Conservation (phyloP, 2,329 filamentous ascomycete genomes). For the Sphaerulina vaccinii region DNA sequence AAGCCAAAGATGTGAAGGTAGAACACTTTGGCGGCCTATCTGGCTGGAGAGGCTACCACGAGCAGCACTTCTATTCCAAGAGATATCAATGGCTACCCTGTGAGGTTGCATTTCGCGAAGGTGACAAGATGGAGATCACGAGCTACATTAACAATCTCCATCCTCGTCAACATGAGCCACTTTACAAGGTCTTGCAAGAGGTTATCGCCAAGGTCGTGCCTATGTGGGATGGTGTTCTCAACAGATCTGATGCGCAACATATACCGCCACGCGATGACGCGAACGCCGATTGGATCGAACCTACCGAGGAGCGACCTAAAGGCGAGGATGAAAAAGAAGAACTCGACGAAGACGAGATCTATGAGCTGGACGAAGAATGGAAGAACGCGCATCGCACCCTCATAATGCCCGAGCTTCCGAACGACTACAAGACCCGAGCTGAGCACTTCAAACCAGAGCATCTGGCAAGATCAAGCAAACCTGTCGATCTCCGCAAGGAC, state of each 20-base stretch:
- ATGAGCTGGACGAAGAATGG: conserved; percentile 15
- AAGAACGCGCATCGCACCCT: conserved; percentile 9
- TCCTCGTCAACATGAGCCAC: conserved; percentile 21
- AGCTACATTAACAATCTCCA: conserved; percentile 38
- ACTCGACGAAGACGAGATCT: conserved; percentile 13
- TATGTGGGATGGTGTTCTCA: conserved; percentile 31
- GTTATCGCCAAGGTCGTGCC: conserved; percentile 30
- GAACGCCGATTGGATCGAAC: conserved; percentile 13
- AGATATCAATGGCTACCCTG: conserved; percentile 35
- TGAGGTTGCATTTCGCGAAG: conserved; percentile 24
- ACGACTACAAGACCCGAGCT: conserved; percentile 4
- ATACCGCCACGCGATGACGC: conserved; percentile 5
- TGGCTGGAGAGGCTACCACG: neutral
- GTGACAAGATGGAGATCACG: conserved; percentile 23
- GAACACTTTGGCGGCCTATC: conserved; percentile 2
- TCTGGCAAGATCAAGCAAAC: neutral
- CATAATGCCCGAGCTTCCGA: conserved; percentile 11
- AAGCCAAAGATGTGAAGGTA: conserved; percentile 12
- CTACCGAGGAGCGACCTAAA: conserved; percentile 3
- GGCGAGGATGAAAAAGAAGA: conserved; percentile 9
- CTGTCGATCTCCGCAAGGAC: conserved; percentile 28
- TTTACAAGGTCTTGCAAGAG: conserved; percentile 31
- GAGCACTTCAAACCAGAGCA: neutral
- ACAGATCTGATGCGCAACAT: conserved; percentile 2
- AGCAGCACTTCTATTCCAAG: neutral